Base-by-base conservation (phyloP, 345 rosid genomes). In the Linum usitatissimum region DNA sequence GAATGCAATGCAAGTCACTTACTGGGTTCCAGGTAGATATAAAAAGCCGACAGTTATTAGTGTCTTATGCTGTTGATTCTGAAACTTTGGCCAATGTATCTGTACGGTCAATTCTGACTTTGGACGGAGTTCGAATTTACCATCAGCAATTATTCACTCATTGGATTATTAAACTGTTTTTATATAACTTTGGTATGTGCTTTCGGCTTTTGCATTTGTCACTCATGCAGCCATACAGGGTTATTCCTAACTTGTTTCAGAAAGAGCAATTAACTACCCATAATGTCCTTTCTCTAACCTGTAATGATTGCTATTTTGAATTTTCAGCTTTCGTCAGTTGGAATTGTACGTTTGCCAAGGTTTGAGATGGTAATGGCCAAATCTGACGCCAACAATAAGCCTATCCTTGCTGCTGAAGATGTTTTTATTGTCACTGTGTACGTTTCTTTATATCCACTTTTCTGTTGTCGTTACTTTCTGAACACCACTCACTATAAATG, bases 301-400 rank as follows among this genome's bases (percentile, higher is more conserved):
- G 57, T 69, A 21, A n/a, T 34, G 57, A 31, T 67, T 77, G 18
- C 56, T 72, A 60, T 66, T 74, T 69, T 63, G 83, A 94, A 60
- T 66, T 74, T 68, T 63, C 84, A 94, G 99, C 84, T 94, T 71
- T 94, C 99, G 53, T 82, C 95, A 7, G 97, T 86, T 5, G 99
- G 99, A 62, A 78, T 86, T 60, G 78, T 90, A 69, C 86, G 93
- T 55, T 68, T 94, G 83, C 99, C 99, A 49, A 86, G 70, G 73
- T 94, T 94, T 88, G 97, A 90, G 75, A 88, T 94, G 96, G 73
- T 77, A 71, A 84, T 90, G 95, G 95, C 95, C 59, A 86, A 68
- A 76, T 75, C 95, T 64, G 97, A 94, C 71, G 80, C 84, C 10
- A 94, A 82, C 76, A 83, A 71, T 66, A 88, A 88, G 73, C 97